Evolutionary conservation across 768 basidiomycete genomes (phyloP), one percentile per base, ranked within the genome.

Genomic region (Suillus fuscotomentosus): DNA sequence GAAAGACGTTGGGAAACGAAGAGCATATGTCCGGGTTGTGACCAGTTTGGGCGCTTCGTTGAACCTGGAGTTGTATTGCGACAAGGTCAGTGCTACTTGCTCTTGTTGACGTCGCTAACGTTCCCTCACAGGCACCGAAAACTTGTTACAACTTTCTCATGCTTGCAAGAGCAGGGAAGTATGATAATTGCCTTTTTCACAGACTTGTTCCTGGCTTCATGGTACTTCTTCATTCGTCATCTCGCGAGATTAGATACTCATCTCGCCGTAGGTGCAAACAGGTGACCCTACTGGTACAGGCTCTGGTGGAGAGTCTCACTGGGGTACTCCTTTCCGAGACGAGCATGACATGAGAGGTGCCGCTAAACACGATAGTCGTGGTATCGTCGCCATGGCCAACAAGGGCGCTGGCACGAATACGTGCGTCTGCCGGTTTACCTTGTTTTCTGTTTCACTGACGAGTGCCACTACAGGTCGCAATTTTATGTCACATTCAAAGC

Each of bases 131-230:
- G 93, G 97, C 97, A 11, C 97, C 97, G 0, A 96, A 97, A 78
- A 98, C 97, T 1, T 98, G 96, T 70, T 99, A 99, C 76, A 99
- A 99, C 75, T 99, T 98, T 76, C 78, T 99, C 36, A 93, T 93
- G 89, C 85, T 99, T 9, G 96, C 97, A 0, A 86, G 88, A 66
- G 82, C 88, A 27, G 94, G 95, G 10, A 95, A 96, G 71, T 99
- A 98, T 71, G 88, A 98, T 68, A 81, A 94, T 68, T 89, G 88
- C 64, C 77, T 94, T 27, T 99, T 99, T 76, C 97, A 99, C 73
- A 87, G 97, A 22, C 79, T 97, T 34, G 92, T 98, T 14, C 96
- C 95, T 5, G 94, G 91, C 0, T 97, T 97, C 73, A 98, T 98
- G 97, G 94, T 94, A 65, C 7, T 36, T 39, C 15, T 39, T 31